A percentile compares a stretch with the other conserved stretches of the same genome.
phyloP scores from a whole-genome alignment of 192 early-diverging fungal genomes.

The Coemansia asiatica region DNA sequence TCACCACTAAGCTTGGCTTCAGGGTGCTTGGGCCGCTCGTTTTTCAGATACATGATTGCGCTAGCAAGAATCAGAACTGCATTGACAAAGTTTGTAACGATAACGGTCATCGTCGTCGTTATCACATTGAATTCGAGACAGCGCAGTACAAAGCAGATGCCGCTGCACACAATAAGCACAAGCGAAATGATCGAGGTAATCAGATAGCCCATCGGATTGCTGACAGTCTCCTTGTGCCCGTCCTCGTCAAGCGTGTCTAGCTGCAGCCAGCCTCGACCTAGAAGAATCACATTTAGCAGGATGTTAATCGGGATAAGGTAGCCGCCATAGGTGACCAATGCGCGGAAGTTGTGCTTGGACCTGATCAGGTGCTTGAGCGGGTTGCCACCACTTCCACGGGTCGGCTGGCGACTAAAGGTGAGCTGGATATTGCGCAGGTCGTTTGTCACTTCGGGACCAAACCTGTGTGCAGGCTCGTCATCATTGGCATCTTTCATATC shows the following conservation, averaged over 20 bases:
- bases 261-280: slow-evolving; percentile 53
- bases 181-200: slow-evolving; percentile 48
- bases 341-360: slow-evolving; percentile 55
- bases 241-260: slow-evolving; percentile 14
- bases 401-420: slow-evolving; percentile 36
- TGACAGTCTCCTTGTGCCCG: slow-evolving; percentile 15
- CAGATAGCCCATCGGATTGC: slow-evolving; percentile 45
- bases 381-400: slow-evolving; percentile 3
- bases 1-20: slow-evolving; percentile 49
- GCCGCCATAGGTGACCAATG: slow-evolving; percentile 49
- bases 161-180: slow-evolving; percentile 39
- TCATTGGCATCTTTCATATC: slow-evolving; percentile 13
- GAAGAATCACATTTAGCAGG: slow-evolving; percentile 50
- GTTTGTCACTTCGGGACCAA: slow-evolving; percentile 43
- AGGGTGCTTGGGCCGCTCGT: slow-evolving; percentile 39
- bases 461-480: slow-evolving; percentile 36
- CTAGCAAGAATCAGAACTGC: slow-evolving; percentile 44
- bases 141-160: slow-evolving; percentile 51
- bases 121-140: slow-evolving; percentile 52
- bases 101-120: slow-evolving; percentile 30
- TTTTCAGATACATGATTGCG: slow-evolving; percentile 44
- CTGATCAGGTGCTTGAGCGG: slow-evolving; percentile 43
- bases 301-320: slow-evolving; percentile 55
- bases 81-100: slow-evolving; percentile 45
- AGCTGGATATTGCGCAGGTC: slow-evolving; percentile 51